Evolutionary conservation across 306 rosid species (phyloP).

Genomic region (Gynostemma pentaphyllum): DNA sequence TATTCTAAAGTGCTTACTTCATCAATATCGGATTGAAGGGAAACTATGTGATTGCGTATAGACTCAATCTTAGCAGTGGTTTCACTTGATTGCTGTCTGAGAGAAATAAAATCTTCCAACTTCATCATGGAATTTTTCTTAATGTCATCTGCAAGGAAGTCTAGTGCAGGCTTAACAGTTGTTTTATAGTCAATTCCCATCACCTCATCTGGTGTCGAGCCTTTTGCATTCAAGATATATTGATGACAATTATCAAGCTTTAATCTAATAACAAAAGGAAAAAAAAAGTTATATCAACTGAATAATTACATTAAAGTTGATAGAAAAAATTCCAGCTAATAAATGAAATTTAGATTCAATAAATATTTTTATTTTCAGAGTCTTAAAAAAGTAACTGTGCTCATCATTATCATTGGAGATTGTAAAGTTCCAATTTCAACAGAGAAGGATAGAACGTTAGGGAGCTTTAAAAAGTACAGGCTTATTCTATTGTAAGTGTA

Average conservation of each 20-base stretch:
- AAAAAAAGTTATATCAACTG: slow-evolving; percentile 1
- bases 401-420: neutral
- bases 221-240: slow-evolving; percentile 54
- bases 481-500: too few relatives aligned
- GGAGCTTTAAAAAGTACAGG: too few relatives aligned
- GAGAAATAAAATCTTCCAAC: slow-evolving; percentile 46
- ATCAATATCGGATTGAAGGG: slow-evolving; percentile 31
- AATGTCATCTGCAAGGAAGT: slow-evolving; percentile 35
- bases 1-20: slow-evolving; percentile 40
- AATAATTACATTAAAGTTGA: neutral
- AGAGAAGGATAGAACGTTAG: too few relatives aligned
- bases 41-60: slow-evolving; percentile 33
- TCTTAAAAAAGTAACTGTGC: neutral
- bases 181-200: slow-evolving; percentile 71
- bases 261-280: slow-evolving; percentile 43
- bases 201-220: slow-evolving; percentile 62
- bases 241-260: slow-evolving; percentile 56
- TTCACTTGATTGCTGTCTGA: slow-evolving; percentile 47
- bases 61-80: slow-evolving; percentile 48
- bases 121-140: slow-evolving; percentile 54
- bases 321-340: neutral
- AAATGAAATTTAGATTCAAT: neutral
- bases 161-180: slow-evolving; percentile 49
- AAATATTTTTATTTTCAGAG: neutral
- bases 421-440: neutral